These are phyloP conservation scores for Candida pseudofarinosa DNA, from an alignment of 805 yeast species.

Conservation along the genomic window DNA sequence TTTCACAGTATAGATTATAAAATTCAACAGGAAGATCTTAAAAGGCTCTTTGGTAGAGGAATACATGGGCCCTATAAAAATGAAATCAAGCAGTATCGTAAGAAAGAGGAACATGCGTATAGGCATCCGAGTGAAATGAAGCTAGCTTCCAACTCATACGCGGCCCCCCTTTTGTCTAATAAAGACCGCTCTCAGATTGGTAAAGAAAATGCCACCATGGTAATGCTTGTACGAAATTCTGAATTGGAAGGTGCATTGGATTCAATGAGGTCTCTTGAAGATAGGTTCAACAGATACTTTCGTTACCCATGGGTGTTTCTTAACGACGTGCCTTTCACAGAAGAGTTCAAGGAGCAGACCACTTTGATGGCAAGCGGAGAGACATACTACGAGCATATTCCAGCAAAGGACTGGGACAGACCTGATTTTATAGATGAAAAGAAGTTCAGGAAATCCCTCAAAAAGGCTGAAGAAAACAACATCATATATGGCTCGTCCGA, in stretches of 20 bases:
- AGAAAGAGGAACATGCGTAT: not conserved
- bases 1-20: not conserved
- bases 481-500: constrained; percentile 46
- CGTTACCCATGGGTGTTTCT: constrained; percentile 43
- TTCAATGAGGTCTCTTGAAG: constrained; percentile 42
- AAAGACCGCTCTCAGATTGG: constrained; percentile 41
- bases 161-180: constrained; percentile 14
- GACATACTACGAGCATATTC: constrained; percentile 39
- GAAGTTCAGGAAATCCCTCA: constrained; percentile 23
- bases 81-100: not conserved
- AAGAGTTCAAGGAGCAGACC: constrained; percentile 39
- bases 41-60: not conserved
- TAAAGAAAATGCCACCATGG: constrained; percentile 74
- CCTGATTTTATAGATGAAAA: constrained; percentile 31
- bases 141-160: constrained; percentile 26
- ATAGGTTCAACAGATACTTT: constrained; percentile 36
- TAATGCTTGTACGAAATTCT: constrained; percentile 82
- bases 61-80: not conserved
- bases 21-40: not conserved
- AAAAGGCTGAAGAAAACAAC: constrained; percentile 14
- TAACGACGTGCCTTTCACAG: constrained; percentile 40
- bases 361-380: constrained; percentile 42
- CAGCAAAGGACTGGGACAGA: constrained; percentile 37
- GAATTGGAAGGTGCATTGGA: constrained; percentile 69
- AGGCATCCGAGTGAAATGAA: constrained; percentile 9